Base-by-base conservation (phyloP, 164 flowering plant species). In the Dillenia turbinata region DNA sequence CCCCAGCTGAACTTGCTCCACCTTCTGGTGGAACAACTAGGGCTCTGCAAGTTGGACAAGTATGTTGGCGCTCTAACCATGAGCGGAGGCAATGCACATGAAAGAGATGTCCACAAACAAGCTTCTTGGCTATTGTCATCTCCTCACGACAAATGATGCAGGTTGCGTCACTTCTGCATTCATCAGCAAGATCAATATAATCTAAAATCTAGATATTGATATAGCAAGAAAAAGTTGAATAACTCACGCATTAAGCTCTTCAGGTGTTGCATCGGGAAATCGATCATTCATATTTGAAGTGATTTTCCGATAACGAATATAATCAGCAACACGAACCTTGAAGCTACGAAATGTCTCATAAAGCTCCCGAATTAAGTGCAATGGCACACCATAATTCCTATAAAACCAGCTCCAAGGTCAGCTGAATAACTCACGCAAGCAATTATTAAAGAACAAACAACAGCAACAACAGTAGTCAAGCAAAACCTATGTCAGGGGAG, bases 71-170 rank as follows among this genome's bases (percentile, higher is more conserved):
- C 69, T 95, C 99, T 62, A 95, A 73, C 99, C 97, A 95, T 46
- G 99, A 95, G 12, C 99, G 90, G 9, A 95, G 86, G 71, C 99
- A 95, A 64, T 92, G 96, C 50, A 92, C 94, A 76, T 95, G 99
- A 68, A 95, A 95, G 68, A 92, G 83, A 77, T 95, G 99, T 43
- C 99, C 97, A 75, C 99, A 95, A 8, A 80, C 60, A 60, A 95
- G 79, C 71, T 87, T 95, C 71, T 95, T 95, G 33, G 99, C 99
- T 9, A 86, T 84, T 9, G 84, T 85, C 99, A 95, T 95, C 85
- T 95, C 99, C 80, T 95, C 99, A 48, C 97, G 97, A 65, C 99
- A 95, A 69, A 95, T 95, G 61, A 95, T 95, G 81, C 99, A 95
- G 57, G 97, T 95, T 47, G 96, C 92, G 71, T 95, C 99, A 77